phyloP scores from a whole-genome alignment of 345 rosid genomes.

The Firmiana major region DNA sequence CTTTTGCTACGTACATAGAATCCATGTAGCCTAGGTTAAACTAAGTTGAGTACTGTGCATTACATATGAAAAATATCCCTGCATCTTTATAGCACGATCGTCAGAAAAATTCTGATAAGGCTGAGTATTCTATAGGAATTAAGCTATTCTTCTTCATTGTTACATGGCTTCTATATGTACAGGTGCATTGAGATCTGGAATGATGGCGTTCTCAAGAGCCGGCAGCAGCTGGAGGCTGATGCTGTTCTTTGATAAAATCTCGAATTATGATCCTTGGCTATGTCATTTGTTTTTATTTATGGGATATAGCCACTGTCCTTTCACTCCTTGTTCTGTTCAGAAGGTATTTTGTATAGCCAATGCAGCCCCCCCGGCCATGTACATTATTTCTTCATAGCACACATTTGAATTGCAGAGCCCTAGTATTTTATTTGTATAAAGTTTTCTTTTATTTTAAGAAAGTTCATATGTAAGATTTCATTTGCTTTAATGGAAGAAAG shows the following conservation, averaged over 20 bases:
- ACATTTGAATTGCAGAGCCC: background rate
- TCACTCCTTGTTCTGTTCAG: background rate
- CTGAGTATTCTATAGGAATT: background rate
- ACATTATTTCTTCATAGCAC: background rate
- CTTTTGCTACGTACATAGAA: background rate
- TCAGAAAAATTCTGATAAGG: background rate
- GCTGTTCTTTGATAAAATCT: slow-evolving; percentile 6
- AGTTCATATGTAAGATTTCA: background rate
- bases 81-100: background rate
- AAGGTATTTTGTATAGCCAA: slow-evolving; percentile 4
- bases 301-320: background rate
- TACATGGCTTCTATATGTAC: background rate
- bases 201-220: slow-evolving; percentile 54
- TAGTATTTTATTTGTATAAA: background rate
- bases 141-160: background rate
- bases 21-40: background rate
- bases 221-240: slow-evolving; percentile 48
- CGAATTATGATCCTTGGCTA: background rate
- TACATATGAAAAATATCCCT: background rate
- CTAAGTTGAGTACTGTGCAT: background rate
- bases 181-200: slow-evolving; percentile 81
- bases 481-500: background rate
- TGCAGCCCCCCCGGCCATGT: background rate
- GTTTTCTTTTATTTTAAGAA: background rate
- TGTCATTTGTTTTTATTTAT: background rate